Percentiles rank a stretch among this genome's conserved stretches.
These are phyloP conservation scores for Fusarium sp. DNA, from an alignment of 2,329 filamentous ascomycete genomes.

Conservation along the genomic window DNA sequence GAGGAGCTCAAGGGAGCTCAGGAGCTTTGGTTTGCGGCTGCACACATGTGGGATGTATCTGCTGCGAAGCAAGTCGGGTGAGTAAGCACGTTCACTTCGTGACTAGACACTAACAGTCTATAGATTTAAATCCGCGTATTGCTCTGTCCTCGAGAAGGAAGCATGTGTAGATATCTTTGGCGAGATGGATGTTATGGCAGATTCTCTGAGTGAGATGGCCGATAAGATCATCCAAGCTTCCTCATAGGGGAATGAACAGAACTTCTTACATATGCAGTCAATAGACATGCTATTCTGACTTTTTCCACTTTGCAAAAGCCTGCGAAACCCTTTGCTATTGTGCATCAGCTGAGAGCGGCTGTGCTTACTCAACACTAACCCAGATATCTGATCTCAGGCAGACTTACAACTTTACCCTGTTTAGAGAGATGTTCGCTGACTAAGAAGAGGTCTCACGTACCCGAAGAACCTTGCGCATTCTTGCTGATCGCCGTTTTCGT, in stretches of 20 bases:
- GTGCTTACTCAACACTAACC: no score
- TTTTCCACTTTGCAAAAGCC: no score
- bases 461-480: not conserved
- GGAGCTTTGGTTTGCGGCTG: constrained; percentile 41
- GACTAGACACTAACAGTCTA: not conserved
- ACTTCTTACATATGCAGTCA: rapidly evolving
- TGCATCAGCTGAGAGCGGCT: no score
- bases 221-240: constrained; percentile 34
- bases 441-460: no score
- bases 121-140: constrained; percentile 39
- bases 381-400: no score
- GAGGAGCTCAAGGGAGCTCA: constrained; percentile 28
- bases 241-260: not conserved
- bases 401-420: no score
- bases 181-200: constrained; percentile 40
- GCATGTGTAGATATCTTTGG: constrained; percentile 36
- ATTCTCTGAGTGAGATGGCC: constrained; percentile 35
- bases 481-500: constrained; percentile 1
- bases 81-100: rapidly evolving
- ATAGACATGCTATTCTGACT: not conserved
- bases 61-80: constrained; percentile 38
- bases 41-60: constrained; percentile 40
- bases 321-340: not conserved
- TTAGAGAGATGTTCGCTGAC: not conserved
- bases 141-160: constrained; percentile 36